These are phyloP conservation scores for Calycina herbarum DNA, from an alignment of 2,329 filamentous ascomycete genomes.

Conservation along the genomic window DNA sequence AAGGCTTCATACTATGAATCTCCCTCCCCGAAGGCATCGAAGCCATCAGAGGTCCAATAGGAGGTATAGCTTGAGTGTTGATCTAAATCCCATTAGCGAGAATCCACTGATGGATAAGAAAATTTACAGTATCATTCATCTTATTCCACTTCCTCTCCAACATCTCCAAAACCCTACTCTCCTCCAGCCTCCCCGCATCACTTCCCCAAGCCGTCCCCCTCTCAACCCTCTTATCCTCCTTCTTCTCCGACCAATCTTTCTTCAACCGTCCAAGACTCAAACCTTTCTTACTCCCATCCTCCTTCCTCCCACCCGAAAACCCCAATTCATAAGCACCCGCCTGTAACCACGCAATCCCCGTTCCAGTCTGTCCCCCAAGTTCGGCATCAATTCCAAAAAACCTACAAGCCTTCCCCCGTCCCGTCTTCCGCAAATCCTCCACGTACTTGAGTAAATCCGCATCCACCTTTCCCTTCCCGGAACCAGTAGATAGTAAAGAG, in stretches of 20 bases:
- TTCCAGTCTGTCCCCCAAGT: constrained; percentile 74
- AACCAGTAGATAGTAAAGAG: constrained; percentile 48
- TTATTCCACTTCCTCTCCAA: constrained; percentile 87
- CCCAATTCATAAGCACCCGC: constrained; percentile 77
- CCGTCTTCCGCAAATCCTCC: constrained; percentile 71
- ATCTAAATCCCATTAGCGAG: constrained; percentile 52
- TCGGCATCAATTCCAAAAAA: constrained; percentile 93
- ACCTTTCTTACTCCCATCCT: constrained; percentile 50
- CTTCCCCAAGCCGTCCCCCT: constrained; percentile 73
- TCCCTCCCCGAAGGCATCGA: constrained; percentile 87
- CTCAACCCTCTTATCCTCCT: constrained; percentile 77
- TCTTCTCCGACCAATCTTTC: constrained; percentile 73
- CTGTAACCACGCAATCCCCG: constrained; percentile 82
- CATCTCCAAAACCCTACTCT: constrained; percentile 82
- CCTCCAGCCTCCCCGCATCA: constrained; percentile 83
- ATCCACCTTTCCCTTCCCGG: constrained; percentile 54
- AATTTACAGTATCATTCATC: constrained; percentile 82
- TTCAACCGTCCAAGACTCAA: constrained; percentile 63
- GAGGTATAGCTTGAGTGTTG: constrained; percentile 75
- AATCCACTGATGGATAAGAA: background rate
- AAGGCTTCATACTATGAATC: constrained; percentile 73
- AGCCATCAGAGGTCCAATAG: constrained; percentile 68
- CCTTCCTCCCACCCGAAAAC: constrained; percentile 46
- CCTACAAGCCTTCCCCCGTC: constrained; percentile 81
- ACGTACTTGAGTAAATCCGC: constrained; percentile 70